Percentiles rank a stretch among this genome's conserved stretches.
Evolutionary conservation across 352 stramenopile species (phyloP).

Genomic region (Blastocystis sp.): DNA sequence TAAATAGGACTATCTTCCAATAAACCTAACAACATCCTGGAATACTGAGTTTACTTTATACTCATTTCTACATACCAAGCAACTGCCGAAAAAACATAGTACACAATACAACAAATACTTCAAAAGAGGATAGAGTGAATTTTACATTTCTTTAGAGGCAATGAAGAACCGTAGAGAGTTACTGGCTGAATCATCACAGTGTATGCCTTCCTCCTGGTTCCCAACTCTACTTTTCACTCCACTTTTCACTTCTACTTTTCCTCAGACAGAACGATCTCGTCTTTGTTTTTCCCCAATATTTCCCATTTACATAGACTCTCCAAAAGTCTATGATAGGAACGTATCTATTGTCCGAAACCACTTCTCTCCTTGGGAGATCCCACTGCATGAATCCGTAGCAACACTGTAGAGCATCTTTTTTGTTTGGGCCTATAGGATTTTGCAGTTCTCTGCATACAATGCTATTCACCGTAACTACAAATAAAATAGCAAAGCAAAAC

Average conservation of each 20-base stretch:
- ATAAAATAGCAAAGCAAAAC: neutral
- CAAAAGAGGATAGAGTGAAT: neutral
- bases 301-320: neutral
- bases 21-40: neutral
- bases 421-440: neutral
- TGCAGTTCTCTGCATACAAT: neutral
- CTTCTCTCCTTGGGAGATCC: neutral
- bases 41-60: too few species aligned
- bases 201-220: neutral
- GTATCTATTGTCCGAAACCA: neutral
- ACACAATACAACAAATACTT: neutral
- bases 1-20: neutral
- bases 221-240: neutral
- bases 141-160: neutral
- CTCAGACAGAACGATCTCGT: constrained; percentile 8
- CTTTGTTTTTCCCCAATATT: neutral
- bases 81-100: neutral
- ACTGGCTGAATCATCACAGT: constrained; percentile 13
- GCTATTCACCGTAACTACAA: neutral
- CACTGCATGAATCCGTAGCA: neutral
- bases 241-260: neutral
- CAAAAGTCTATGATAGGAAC: constrained; percentile 9
- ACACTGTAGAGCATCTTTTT: neutral
- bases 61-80: too few species aligned
- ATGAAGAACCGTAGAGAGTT: neutral